Evolutionary conservation across 768 basidiomycete genomes (phyloP).

Genomic region (Hebeloma cylindrosporum): DNA sequence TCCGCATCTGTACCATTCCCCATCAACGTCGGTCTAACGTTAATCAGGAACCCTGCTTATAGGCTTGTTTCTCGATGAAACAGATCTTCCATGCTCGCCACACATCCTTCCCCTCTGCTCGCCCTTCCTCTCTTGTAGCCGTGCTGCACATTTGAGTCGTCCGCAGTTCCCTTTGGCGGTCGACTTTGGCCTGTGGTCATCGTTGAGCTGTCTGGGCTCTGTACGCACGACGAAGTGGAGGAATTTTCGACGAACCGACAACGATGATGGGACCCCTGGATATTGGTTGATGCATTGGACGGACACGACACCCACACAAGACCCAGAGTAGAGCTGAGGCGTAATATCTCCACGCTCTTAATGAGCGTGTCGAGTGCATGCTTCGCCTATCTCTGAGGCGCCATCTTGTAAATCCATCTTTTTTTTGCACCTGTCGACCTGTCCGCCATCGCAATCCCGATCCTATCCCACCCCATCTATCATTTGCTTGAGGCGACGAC

Average conservation of each 20-base stretch:
- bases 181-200: constrained; percentile 43
- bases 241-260: constrained; percentile 25
- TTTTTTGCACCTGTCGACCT: constrained; percentile 39
- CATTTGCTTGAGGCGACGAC: constrained; percentile 70
- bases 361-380: constrained; percentile 48
- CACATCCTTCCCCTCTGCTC: constrained; percentile 22
- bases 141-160: constrained; percentile 47
- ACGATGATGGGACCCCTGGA: constrained; percentile 55
- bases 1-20: constrained; percentile 32
- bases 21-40: constrained; percentile 18
- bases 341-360: constrained; percentile 48
- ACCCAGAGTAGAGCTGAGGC: constrained; percentile 58
- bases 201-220: constrained; percentile 21
- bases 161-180: constrained; percentile 23
- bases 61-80: constrained; percentile 35
- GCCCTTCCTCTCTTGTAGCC: constrained; percentile 46
- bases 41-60: constrained; percentile 28
- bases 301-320: constrained; percentile 71
- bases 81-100: constrained; percentile 28
- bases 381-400: constrained; percentile 51
- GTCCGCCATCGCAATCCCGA: constrained; percentile 43
- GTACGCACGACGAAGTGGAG: constrained; percentile 21
- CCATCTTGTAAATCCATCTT: constrained; percentile 56
- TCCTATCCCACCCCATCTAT: constrained; percentile 50
- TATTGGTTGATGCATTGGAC: constrained; percentile 46